phyloP scores from a whole-genome alignment of 2,329 filamentous ascomycete species.

The Penicillium sp. region DNA sequence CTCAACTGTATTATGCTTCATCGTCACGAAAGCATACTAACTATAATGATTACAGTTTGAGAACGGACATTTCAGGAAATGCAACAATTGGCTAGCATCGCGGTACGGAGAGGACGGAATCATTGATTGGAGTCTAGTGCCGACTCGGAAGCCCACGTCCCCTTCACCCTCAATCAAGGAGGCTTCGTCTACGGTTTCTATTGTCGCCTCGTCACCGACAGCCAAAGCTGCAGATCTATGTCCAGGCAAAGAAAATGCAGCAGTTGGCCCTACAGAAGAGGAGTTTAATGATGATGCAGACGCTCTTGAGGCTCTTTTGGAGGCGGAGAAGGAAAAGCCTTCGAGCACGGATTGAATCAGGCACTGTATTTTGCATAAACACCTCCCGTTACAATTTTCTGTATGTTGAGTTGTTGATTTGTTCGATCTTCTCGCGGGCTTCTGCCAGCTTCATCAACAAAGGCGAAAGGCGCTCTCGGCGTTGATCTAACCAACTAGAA shows the following conservation, averaged over 20 bases:
- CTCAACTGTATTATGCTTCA: background rate
- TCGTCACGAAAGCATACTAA: background rate
- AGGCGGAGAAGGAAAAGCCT: constrained; percentile 19
- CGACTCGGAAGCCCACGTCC: constrained; percentile 17
- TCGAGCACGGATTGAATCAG: background rate
- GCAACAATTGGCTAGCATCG: constrained; percentile 64
- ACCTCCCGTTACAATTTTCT: background rate
- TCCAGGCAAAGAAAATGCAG: constrained; percentile 12
- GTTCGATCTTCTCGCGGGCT: background rate
- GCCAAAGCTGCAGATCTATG: background rate
- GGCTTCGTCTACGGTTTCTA: constrained; percentile 14
- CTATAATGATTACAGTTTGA: constrained; percentile 31
- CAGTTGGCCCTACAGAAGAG: constrained; percentile 24
- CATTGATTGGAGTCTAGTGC: constrained; percentile 76
- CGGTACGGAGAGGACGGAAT: constrained; percentile 74
- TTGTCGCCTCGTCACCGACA: constrained; percentile 3
- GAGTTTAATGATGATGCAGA: constrained; percentile 45
- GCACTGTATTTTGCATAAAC: background rate
- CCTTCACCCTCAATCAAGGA: constrained; percentile 24
- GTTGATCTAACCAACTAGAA: background rate
- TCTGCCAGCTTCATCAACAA: background rate
- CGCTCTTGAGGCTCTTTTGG: constrained; percentile 39
- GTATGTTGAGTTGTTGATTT: background rate
- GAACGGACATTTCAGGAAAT: constrained; percentile 47
- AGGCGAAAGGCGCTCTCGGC: background rate